Conservation (phyloP, 305 asterid genomes). For the Euphrasia arctica region DNA sequence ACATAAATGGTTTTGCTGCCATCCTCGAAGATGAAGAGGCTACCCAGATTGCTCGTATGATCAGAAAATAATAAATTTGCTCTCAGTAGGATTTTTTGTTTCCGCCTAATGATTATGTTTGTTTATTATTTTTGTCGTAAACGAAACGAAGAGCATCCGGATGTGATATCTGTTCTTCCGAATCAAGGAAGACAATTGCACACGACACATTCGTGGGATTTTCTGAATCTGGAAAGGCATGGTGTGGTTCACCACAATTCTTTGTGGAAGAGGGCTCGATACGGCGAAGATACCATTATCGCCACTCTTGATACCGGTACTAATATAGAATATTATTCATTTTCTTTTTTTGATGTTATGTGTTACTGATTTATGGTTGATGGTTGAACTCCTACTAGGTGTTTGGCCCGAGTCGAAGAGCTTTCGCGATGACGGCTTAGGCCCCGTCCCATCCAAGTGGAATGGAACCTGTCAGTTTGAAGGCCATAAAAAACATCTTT, state of each 20-base stretch:
- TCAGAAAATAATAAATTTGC: too few species aligned
- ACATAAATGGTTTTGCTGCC: constrained; percentile 80
- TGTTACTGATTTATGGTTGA: neutral
- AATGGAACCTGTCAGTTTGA: constrained; percentile 56
- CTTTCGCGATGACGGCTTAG: constrained; percentile 52
- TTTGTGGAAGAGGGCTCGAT: constrained; percentile 57
- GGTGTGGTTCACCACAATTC: constrained; percentile 40
- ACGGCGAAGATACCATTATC: constrained; percentile 60
- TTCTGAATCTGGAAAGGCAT: constrained; percentile 34
- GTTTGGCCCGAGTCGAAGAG: constrained; percentile 76
- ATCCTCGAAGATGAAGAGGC: constrained; percentile 67
- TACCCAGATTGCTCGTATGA: constrained; percentile 42
- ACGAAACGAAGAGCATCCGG: constrained; percentile 46
- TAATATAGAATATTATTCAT: too few species aligned
- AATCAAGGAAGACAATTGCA: constrained; percentile 46
- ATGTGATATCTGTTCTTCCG: constrained; percentile 51
- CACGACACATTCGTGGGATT: constrained; percentile 87
- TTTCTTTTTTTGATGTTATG: neutral
- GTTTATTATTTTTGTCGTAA: too few species aligned
- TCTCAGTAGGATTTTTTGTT: too few species aligned
- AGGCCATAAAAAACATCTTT: constrained; percentile 27
- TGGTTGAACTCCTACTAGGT: constrained; percentile 34
- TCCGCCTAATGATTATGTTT: neutral
- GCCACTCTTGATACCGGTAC: constrained; percentile 73
- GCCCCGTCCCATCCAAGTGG: constrained; percentile 74